Evolutionary conservation across 2,329 filamentous ascomycete genomes (phyloP), one percentile per base, ranked within the genome.

Genomic region (Lachnellula subtilissima): DNA sequence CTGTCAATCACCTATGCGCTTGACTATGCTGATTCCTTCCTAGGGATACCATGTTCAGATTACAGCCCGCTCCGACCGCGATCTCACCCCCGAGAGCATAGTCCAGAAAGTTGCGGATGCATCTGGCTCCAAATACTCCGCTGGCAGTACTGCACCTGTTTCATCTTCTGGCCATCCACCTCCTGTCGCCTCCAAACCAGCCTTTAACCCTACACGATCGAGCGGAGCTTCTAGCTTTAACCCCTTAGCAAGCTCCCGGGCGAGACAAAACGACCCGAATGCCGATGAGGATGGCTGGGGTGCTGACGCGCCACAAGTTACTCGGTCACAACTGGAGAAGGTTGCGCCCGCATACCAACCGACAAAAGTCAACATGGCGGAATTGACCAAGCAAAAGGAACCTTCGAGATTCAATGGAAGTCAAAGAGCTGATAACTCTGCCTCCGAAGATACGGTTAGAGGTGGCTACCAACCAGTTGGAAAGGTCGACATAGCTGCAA

Each of bases 31-130:
- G 46, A 63, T 49, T 36, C 55, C 61, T 55, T 49, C 42, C 14
- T 64, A 84, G 80, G 91, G 94, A 64, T 99, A 97, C 73, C 94
- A 99, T 72, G 91, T 99, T 57, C 93, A 99, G 76, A 89, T 99
- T 66, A 97, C 92, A 52, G 94, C 94, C 58, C 89, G 94, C 59
- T 95, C 92, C 60, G 91, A 96, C 61, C 83, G 84, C 68, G 92
- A 97, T 70, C 83, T 99, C 60, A 90, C 88, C 28, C 89, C 92
- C 39, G 91, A 96, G 68, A 79, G 81, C 56, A 96, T 99, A 64
- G 81, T 97, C 65, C 88, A 94, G 71, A 97, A 97, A 74, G 91
- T 99, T 48, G 84, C 91, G 58, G 92, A 97, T 78, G 88, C 94
- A 28, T 97, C 94, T 45, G 94, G 94, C 58, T 84, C 93, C 61